phyloP scores from a whole-genome alignment of 208 protist species.

The Porcisia deanei region DNA sequence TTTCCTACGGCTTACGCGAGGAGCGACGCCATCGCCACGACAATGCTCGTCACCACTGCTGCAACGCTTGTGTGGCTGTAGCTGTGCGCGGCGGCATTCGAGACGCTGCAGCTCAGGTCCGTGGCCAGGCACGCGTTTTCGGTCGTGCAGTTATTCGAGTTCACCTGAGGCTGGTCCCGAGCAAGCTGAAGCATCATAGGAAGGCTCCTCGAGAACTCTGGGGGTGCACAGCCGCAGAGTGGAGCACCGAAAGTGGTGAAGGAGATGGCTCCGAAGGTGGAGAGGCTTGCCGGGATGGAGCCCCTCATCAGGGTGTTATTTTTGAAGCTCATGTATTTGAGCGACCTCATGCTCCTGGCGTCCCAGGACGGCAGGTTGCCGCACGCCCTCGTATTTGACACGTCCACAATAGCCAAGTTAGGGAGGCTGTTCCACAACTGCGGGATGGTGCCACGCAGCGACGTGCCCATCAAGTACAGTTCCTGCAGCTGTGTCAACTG shows the following conservation, averaged over 20 bases:
- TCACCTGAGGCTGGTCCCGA: conserved; percentile 20
- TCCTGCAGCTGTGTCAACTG: conserved; percentile 26
- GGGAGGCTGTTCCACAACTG: conserved; percentile 36
- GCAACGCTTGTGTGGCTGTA: conserved; percentile 8
- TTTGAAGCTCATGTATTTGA: conserved; percentile 28
- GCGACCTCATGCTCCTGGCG: conserved; percentile 16
- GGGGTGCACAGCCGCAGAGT: conserved; percentile 40
- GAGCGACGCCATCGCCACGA: conserved; percentile 10
- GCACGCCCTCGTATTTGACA: conserved; percentile 44
- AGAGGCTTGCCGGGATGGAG: conserved; percentile 29
- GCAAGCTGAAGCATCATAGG: conserved; percentile 14
- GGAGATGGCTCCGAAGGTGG: conserved; percentile 22
- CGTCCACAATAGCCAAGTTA: conserved; percentile 24
- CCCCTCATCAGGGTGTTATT: conserved; percentile 32
- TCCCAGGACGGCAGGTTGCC: conserved; percentile 38
- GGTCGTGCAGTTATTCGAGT: conserved; percentile 14
- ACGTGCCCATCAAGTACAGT: conserved; percentile 32
- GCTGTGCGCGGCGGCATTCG: conserved; percentile 4
- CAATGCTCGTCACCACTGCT: conserved; percentile 12
- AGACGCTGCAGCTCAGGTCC: conserved; percentile 11
- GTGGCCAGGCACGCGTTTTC: conserved; percentile 16
- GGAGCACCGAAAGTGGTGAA: conserved; percentile 24
- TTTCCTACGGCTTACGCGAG: not conserved
- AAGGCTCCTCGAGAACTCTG: conserved; percentile 11
- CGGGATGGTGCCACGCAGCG: conserved; percentile 36